phyloP scores from a whole-genome alignment of 2,329 filamentous ascomycete genomes.

The Cephalotrichum gorgonifer region DNA sequence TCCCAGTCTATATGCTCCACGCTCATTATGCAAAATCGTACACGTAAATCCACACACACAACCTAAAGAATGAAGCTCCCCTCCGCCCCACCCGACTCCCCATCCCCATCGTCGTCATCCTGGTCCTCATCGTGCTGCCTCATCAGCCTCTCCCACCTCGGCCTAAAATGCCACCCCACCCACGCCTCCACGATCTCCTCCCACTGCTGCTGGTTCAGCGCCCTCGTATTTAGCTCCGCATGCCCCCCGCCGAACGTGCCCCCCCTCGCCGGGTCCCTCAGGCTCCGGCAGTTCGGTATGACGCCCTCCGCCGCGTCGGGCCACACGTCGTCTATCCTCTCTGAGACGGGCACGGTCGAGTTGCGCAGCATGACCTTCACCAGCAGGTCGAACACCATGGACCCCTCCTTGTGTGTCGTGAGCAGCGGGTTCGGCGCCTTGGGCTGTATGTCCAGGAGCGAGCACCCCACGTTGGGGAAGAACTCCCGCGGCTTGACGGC shows the following conservation, averaged over 20 bases:
- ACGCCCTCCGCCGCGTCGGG: slow-evolving; percentile 49
- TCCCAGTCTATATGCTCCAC: neutral
- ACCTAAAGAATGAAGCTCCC: slow-evolving; percentile 10
- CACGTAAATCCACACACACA: neutral
- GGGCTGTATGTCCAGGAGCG: slow-evolving; percentile 60
- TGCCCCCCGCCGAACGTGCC: slow-evolving; percentile 27
- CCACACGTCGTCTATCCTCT: slow-evolving; percentile 41
- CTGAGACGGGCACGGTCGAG: slow-evolving; percentile 23
- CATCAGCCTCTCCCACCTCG: slow-evolving; percentile 37
- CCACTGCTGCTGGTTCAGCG: slow-evolving; percentile 43
- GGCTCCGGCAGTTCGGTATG: slow-evolving; percentile 32
- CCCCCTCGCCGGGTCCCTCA: slow-evolving; percentile 35
- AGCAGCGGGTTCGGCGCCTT: slow-evolving; percentile 38
- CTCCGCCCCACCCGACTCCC: slow-evolving; percentile 17
- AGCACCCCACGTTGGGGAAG: slow-evolving; percentile 47
- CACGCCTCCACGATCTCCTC: slow-evolving; percentile 48
- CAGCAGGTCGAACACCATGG: slow-evolving; percentile 35
- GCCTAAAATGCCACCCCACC: slow-evolving; percentile 56
- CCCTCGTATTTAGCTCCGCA: slow-evolving; percentile 32
- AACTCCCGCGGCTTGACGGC: slow-evolving; percentile 48
- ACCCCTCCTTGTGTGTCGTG: slow-evolving; percentile 34
- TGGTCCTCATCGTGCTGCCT: slow-evolving; percentile 23
- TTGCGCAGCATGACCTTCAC: slow-evolving; percentile 28
- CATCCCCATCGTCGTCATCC: slow-evolving; percentile 17
- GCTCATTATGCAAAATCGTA: neutral